Evolutionary conservation across 1,139 yeast genomes (phyloP).

Genomic region (Yamadazyma atlantica): DNA sequence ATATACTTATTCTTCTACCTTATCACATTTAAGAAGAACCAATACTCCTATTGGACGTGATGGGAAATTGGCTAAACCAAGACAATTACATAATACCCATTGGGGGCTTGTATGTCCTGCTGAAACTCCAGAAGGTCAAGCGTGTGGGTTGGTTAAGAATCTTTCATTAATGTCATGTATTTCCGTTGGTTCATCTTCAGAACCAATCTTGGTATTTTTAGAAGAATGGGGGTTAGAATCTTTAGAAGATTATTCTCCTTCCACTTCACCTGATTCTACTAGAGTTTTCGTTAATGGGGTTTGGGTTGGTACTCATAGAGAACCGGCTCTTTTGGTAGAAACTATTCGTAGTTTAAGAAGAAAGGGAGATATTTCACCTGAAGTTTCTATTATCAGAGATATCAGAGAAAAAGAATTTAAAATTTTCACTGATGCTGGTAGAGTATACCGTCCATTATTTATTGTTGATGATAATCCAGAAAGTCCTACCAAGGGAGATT

Average conservation of each 20-base stretch:
- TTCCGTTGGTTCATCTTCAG: slow-evolving; percentile 97
- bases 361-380: slow-evolving; percentile 93
- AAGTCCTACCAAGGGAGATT: slow-evolving; percentile 72
- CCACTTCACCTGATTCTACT: slow-evolving; percentile 87
- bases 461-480: slow-evolving; percentile 85
- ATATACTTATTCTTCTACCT: slow-evolving; percentile 94
- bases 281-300: slow-evolving; percentile 97
- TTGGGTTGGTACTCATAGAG: slow-evolving; percentile 98
- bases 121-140: slow-evolving; percentile 99
- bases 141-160: slow-evolving; percentile 98
- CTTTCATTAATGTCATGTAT: slow-evolving; percentile 95
- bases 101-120: slow-evolving; percentile 99
- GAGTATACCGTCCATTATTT: slow-evolving; percentile 93
- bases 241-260: slow-evolving; percentile 92
- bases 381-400: slow-evolving; percentile 94
- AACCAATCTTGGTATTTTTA: slow-evolving; percentile 86
- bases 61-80: slow-evolving; percentile 96
- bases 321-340: slow-evolving; percentile 85
- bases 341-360: slow-evolving; percentile 92
- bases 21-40: slow-evolving; percentile 97
- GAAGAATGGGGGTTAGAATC: slow-evolving; percentile 99
- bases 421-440: slow-evolving; percentile 97
- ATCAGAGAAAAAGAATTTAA: slow-evolving; percentile 95
- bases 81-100: slow-evolving; percentile 98
- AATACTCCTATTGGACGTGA: slow-evolving; percentile 99